These are phyloP conservation scores for Margaritispora aquatica DNA, from an alignment of 495 filamentous ascomycete species.

Conservation along the genomic window DNA sequence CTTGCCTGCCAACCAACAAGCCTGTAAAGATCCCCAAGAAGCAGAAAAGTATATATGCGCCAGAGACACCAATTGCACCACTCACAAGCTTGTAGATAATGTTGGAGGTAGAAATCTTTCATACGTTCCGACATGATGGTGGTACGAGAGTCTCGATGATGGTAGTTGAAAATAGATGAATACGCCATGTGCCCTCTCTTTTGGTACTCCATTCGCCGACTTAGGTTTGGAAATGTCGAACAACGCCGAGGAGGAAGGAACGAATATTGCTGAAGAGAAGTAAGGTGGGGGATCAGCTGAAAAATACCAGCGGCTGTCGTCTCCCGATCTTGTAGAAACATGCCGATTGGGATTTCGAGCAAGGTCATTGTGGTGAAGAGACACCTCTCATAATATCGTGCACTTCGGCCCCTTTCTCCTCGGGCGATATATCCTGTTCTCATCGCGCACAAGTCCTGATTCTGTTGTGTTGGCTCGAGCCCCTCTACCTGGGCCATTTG, in stretches of 20 bases:
- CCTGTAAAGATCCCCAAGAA: background rate
- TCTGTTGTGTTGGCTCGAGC: conserved; percentile 15
- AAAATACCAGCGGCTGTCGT: background rate
- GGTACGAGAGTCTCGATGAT: background rate
- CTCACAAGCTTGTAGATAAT: background rate
- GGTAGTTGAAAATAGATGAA: conserved; percentile 8
- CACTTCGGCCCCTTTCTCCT: conserved; percentile 17
- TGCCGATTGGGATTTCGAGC: background rate
- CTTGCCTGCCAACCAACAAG: background rate
- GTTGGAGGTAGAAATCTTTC: conserved; percentile 7
- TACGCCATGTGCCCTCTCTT: conserved; percentile 26
- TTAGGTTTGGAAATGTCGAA: conserved; percentile 15
- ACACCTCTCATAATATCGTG: conserved; percentile 30
- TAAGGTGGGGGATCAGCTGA: background rate
- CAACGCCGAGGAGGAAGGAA: conserved; percentile 18
- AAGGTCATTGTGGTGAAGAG: background rate
- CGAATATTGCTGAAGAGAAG: background rate
- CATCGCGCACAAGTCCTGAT: conserved; percentile 8
- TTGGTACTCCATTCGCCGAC: conserved; percentile 28
- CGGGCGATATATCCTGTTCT: conserved; percentile 18
- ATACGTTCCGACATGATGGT: background rate
- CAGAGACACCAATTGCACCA: conserved; percentile 2
- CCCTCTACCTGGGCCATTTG: conserved; percentile 25
- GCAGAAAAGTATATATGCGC: conserved; percentile 2
- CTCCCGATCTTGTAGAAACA: background rate